Conservation (phyloP, 768 basidiomycete genomes). For the Postia placenta region DNA sequence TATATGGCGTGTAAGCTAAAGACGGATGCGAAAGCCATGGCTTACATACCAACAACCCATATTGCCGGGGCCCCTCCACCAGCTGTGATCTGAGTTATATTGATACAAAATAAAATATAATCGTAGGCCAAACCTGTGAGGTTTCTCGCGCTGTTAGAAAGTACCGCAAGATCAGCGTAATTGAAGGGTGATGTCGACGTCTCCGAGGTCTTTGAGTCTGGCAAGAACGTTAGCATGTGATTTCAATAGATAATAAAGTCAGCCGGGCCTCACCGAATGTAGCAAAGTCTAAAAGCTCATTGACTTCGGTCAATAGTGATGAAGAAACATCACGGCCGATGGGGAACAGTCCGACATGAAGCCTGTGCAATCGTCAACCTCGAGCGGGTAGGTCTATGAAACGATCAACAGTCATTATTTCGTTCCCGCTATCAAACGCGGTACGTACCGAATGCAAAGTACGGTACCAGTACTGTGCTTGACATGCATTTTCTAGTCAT, state of each 20-base stretch:
- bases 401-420: not conserved
- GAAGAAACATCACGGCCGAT: constrained; percentile 2
- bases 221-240: not conserved
- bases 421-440: no score
- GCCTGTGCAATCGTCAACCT: constrained; percentile 6
- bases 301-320: constrained; percentile 5
- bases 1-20: not conserved
- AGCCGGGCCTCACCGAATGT: constrained; percentile 9
- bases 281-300: constrained; percentile 4
- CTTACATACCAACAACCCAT: not conserved
- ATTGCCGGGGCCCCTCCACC: not conserved
- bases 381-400: not conserved
- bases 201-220: constrained; percentile 11
- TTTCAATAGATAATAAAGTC: not conserved
- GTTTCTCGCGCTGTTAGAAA: not conserved
- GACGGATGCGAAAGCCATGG: not conserved
- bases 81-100: not conserved
- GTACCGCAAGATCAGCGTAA: not conserved
- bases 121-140: not conserved
- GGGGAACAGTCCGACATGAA: constrained; percentile 19
- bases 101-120: no score
- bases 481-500: not conserved
- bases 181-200: constrained; percentile 10
- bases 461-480: constrained; percentile 7
- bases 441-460: not conserved